Percentiles rank a stretch among this genome's conserved stretches.
These are phyloP conservation scores for Aspergillus amoenus DNA, from an alignment of 2,329 filamentous ascomycete genomes.

Conservation along the genomic window DNA sequence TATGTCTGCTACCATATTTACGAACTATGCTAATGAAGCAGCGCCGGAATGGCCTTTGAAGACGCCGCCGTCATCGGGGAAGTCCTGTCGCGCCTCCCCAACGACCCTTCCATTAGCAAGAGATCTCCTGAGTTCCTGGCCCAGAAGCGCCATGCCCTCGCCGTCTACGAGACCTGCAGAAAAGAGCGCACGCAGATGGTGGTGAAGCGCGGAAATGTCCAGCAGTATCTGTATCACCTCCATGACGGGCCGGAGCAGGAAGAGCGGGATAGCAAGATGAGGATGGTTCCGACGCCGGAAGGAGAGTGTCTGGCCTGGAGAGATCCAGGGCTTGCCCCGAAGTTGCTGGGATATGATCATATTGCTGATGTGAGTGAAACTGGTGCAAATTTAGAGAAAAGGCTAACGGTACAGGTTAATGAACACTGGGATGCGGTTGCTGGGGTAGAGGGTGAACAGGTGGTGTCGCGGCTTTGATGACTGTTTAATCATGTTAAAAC, in stretches of 20 bases:
- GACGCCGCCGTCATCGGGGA: conserved; percentile 59
- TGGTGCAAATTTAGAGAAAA: background rate
- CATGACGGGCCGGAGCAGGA: conserved; percentile 58
- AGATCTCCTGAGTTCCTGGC: conserved; percentile 23
- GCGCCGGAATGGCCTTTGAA: conserved; percentile 62
- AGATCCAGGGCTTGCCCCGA: conserved; percentile 40
- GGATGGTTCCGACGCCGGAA: conserved; percentile 35
- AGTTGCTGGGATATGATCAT: conserved; percentile 43
- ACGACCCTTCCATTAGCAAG: conserved; percentile 33
- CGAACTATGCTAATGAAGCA: conserved; percentile 19
- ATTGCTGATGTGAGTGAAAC: conserved; percentile 34
- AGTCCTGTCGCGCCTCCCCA: conserved; percentile 50
- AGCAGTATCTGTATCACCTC: conserved; percentile 63
- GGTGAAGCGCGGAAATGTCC: conserved; percentile 59
- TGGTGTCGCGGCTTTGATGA: background rate
- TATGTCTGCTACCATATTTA: background rate
- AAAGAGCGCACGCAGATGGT: conserved; percentile 60
- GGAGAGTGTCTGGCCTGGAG: conserved; percentile 47
- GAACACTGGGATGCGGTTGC: background rate
- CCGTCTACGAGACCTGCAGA: conserved; percentile 57
- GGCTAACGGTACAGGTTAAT: background rate
- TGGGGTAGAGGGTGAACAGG: background rate
- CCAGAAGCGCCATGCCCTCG: conserved; percentile 36
- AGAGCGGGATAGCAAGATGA: conserved; percentile 51
- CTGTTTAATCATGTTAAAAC: background rate